These are phyloP conservation scores for Globisporangium lucens DNA, from an alignment of 352 stramenopile species.

Conservation along the genomic window DNA sequence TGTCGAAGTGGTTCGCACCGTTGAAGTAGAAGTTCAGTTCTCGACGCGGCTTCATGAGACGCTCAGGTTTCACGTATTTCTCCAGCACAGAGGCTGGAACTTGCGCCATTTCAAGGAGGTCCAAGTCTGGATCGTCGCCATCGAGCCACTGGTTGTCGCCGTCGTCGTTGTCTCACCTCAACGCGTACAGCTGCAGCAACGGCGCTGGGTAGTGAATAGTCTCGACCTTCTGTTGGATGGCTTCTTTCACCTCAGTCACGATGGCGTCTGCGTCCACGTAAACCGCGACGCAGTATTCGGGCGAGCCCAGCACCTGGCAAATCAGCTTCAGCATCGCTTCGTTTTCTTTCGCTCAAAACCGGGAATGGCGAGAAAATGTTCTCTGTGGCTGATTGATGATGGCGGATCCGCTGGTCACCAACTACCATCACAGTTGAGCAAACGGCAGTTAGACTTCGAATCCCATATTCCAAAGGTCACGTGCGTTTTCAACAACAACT, in stretches of 20 bases:
- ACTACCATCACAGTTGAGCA: neutral
- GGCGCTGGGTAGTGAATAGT: neutral
- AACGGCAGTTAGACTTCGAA: no score
- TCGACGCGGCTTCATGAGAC: neutral
- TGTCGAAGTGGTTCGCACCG: neutral
- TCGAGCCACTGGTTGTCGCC: neutral
- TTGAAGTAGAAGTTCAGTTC: neutral
- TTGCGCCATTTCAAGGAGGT: neutral
- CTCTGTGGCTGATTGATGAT: neutral
- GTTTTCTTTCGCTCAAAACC: neutral
- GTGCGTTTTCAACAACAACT: no score
- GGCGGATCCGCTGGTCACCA: neutral
- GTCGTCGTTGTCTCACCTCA: neutral
- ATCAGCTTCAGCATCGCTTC: neutral
- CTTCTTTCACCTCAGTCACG: neutral
- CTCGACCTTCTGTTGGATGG: neutral
- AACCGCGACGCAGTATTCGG: neutral
- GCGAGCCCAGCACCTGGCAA: neutral
- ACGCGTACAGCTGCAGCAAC: neutral
- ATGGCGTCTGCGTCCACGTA: neutral
- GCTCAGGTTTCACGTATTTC: neutral
- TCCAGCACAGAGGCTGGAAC: neutral
- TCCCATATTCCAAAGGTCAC: no score
- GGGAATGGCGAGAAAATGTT: neutral
- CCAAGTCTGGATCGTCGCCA: neutral